Evolutionary conservation across 2,329 filamentous ascomycete species (phyloP).

Genomic region (Pyricularia pennisetigena): DNA sequence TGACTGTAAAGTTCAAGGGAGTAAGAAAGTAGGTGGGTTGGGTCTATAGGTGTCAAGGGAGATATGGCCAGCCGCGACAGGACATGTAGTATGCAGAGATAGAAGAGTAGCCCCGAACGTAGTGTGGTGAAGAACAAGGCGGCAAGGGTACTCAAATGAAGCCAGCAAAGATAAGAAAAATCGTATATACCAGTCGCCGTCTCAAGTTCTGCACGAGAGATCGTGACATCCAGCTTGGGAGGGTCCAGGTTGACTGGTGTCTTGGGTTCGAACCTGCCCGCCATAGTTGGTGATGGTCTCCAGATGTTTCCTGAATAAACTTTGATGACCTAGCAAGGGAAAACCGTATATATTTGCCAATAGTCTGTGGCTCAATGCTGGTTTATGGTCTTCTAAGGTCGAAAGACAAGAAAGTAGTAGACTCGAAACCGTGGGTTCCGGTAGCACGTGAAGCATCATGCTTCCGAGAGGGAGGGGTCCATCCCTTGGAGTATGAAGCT

Average conservation of each 20-base stretch:
- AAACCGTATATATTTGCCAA: background rate
- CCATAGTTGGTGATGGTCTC: constrained; percentile 28
- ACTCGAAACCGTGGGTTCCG: background rate
- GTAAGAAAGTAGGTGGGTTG: background rate
- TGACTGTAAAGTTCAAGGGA: background rate
- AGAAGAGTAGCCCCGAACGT: background rate
- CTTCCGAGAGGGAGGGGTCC: background rate
- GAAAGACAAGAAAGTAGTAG: background rate
- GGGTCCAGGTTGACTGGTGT: constrained; percentile 63
- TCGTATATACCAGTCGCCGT: constrained; percentile 68
- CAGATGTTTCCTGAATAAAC: background rate
- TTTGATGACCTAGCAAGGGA: background rate
- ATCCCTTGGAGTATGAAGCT: background rate
- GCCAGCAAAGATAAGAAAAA: background rate
- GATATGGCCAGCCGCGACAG: background rate
- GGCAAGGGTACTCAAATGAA: background rate
- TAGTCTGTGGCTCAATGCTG: background rate
- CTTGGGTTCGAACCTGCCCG: constrained; percentile 70
- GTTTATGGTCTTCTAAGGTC: background rate
- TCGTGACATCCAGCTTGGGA: constrained; percentile 72
- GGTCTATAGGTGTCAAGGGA: background rate
- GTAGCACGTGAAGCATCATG: background rate
- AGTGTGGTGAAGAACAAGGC: no score
- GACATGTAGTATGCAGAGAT: background rate
- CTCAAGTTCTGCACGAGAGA: constrained; percentile 68